Evolutionary conservation across 768 basidiomycete genomes (phyloP).

Genomic region (Clitopilus hobsonii): DNA sequence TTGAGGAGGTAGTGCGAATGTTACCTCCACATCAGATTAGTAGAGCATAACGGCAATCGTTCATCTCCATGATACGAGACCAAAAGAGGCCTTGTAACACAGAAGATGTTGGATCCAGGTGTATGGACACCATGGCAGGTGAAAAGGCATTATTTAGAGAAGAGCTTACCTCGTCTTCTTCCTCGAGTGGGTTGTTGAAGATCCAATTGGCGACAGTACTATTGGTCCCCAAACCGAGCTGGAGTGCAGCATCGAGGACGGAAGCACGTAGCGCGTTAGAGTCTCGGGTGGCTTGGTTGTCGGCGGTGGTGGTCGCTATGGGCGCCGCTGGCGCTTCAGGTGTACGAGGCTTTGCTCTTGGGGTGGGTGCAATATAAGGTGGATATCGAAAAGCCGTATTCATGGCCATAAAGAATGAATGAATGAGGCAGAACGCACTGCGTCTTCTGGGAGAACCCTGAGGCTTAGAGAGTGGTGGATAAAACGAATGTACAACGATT

Average conservation of each 20-base stretch:
- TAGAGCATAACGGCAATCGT: too few relatives aligned
- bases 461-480: background rate
- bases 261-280: constrained; percentile 65
- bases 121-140: too few relatives aligned
- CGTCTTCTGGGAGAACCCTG: constrained; percentile 6
- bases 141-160: background rate
- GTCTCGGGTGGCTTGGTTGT: constrained; percentile 32
- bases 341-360: constrained; percentile 14
- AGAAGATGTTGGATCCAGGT: too few relatives aligned
- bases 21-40: too few relatives aligned
- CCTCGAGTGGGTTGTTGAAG: constrained; percentile 56
- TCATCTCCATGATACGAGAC: too few relatives aligned
- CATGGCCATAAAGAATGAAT: constrained; percentile 17
- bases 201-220: constrained; percentile 66
- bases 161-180: constrained; percentile 51
- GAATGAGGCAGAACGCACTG: constrained; percentile 8
- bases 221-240: constrained; percentile 60
- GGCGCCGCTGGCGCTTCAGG: constrained; percentile 8
- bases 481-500: constrained; percentile 7
- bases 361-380: constrained; percentile 11
- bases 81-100: too few relatives aligned
- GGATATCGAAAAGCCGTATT: constrained; percentile 29
- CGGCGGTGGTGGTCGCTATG: constrained; percentile 6
- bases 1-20: background rate
- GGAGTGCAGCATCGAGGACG: constrained; percentile 67